Evolutionary conservation across 2,329 filamentous ascomycete genomes (phyloP).

Genomic region (Penicillium sp.): DNA sequence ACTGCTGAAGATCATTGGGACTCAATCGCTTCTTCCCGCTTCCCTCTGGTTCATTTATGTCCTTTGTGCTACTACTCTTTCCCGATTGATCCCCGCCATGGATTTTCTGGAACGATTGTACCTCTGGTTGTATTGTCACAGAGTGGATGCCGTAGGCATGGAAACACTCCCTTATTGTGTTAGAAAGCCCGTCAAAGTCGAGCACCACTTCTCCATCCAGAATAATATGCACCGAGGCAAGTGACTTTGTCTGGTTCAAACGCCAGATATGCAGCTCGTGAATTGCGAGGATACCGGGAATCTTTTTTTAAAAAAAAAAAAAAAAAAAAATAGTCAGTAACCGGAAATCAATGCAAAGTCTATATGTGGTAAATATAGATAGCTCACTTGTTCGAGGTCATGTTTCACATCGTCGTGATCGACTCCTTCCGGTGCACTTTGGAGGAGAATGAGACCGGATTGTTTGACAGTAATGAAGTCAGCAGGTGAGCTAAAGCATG

Average conservation of each 20-base stretch:
- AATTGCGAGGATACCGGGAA: conserved; percentile 58
- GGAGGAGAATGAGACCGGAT: conserved; percentile 65
- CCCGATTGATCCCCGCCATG: not conserved
- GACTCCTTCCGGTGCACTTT: conserved; percentile 66
- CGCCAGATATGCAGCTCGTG: conserved; percentile 21
- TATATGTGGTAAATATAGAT: conserved; percentile 17
- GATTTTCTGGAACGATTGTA: not conserved
- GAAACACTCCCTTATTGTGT: not conserved
- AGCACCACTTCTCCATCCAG: not conserved
- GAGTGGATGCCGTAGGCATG: not conserved
- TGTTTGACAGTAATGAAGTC: conserved; percentile 19
- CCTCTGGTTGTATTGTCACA: not conserved
- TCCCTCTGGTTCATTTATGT: not conserved
- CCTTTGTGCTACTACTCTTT: not conserved
- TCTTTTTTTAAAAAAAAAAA: conserved; percentile 33
- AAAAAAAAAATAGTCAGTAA: not conserved
- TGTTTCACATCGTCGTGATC: conserved; percentile 66
- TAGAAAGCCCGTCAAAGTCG: not conserved
- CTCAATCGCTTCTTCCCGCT: not conserved
- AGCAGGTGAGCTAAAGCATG: not conserved
- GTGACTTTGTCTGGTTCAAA: not conserved
- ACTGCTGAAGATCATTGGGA: not conserved
- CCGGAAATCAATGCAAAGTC: conserved; percentile 27
- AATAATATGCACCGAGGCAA: not conserved
- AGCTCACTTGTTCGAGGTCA: conserved; percentile 64